Conservation (phyloP, 2,329 filamentous ascomycete species). For the Dothideomycetes sp. region DNA sequence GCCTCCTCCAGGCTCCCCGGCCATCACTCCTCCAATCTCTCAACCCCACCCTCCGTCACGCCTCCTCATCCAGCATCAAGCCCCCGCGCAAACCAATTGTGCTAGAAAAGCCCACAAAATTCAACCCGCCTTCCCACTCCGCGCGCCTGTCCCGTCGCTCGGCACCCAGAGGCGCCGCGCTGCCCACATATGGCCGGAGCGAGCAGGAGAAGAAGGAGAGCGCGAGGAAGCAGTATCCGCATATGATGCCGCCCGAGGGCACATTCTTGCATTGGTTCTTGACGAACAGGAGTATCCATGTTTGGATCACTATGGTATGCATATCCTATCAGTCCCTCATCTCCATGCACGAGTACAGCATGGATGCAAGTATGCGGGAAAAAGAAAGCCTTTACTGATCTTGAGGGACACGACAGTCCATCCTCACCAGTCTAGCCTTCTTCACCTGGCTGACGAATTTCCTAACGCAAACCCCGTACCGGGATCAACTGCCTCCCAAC, state of each 20-base stretch:
- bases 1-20: neutral
- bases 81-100: constrained; percentile 49
- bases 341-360: too few relatives aligned
- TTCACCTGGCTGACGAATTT: constrained; percentile 73
- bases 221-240: constrained; percentile 65
- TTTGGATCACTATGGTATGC: constrained; percentile 69
- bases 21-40: neutral
- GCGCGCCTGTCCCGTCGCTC: constrained; percentile 51
- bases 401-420: constrained; percentile 46
- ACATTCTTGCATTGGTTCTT: constrained; percentile 79
- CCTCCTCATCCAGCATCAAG: constrained; percentile 15
- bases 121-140: constrained; percentile 85
- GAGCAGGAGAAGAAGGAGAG: constrained; percentile 56
- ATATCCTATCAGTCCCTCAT: neutral
- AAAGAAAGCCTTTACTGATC: too few relatives aligned
- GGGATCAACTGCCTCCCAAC: constrained; percentile 62
- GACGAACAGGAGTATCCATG: constrained; percentile 63
- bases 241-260: constrained; percentile 76
- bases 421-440: constrained; percentile 56
- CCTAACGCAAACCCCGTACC: constrained; percentile 65
- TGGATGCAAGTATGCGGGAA: too few relatives aligned
- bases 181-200: constrained; percentile 30
- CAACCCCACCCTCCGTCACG: neutral
- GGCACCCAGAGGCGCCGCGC: constrained; percentile 60
- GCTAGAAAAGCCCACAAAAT: constrained; percentile 78